Base-by-base conservation (phyloP, 225 moss, liverwort and hornwort species). In the Anthoceros angustus region DNA sequence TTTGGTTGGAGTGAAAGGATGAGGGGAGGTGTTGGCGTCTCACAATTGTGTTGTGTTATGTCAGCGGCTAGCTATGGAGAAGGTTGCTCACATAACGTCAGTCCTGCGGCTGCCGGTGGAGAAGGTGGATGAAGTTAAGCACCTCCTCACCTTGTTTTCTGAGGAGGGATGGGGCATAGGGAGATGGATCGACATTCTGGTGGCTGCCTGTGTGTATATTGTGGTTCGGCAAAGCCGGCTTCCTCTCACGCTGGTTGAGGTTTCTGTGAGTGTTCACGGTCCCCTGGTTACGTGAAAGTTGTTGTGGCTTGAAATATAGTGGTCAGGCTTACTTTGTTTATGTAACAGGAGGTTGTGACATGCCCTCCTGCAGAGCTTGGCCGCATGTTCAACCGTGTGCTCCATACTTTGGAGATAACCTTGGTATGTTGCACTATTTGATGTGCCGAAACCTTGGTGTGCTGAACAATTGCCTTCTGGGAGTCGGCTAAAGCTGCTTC, bases 131-230 rank as follows among this genome's bases (percentile, higher is more conserved):
- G 74, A 85, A 43, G 91, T 87, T 26, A 85, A 86, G 64, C 85
- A 87, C 62, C 69, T 98, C 76, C 70, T 98, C 78, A 85, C 87
- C 73, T 72, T 64, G n/a, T 70, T 84, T 64, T 68, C 91, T 67
- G 82, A 98, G 20, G 80, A 80, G 63, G 88, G 91, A 46, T 98
- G 88, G 91, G 95, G 95, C 5, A 77, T 80, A 76, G 95, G 95
- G 77, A 77, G 91, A 77, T 98, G 95, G 95, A 85, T 88, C 46
- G 88, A 91, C 43, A 67, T 98, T 62, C 48, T 87, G 74, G 88
- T 87, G 16, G 95, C 86, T 42, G 88, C 91, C 40, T 98, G 95
- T 74, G 80, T 86, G 10, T 98, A 98, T 69, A 84, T 98, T 8
- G 82, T 91, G 26, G 84, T 98, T 66, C 86, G 91, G 41, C 91